Conservation (phyloP, 2,329 filamentous ascomycete genomes). For the Pezicula radicicola region DNA sequence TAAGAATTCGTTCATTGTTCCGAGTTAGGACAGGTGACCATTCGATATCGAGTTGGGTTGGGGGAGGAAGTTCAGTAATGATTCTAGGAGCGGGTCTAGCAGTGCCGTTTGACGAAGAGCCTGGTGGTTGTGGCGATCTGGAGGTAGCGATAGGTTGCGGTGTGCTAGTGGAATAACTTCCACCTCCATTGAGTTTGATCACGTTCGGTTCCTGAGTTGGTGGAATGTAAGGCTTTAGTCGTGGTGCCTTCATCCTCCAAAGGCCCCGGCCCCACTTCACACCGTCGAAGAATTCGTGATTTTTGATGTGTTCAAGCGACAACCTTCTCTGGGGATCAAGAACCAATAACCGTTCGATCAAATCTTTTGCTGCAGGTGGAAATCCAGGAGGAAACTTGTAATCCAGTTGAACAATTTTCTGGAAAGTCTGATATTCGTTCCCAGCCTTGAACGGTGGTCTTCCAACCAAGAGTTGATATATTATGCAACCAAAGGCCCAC, state of each 20-base stretch:
- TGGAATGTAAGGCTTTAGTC: conserved; percentile 79
- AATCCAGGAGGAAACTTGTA: conserved; percentile 93
- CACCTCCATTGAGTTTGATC: conserved; percentile 63
- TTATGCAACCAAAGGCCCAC: conserved; percentile 98
- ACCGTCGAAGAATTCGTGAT: conserved; percentile 91
- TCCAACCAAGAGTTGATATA: conserved; percentile 95
- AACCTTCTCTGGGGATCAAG: conserved; percentile 81
- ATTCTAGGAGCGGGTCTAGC: conserved; percentile 68
- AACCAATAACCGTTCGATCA: conserved; percentile 87
- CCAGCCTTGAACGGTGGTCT: conserved; percentile 93
- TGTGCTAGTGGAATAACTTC: conserved; percentile 24
- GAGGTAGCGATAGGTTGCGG: conserved; percentile 23
- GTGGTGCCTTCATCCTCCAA: conserved; percentile 88
- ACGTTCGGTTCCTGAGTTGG: conserved; percentile 69
- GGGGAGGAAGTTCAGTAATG: conserved; percentile 94
- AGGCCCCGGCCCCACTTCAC: conserved; percentile 78
- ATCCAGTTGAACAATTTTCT: conserved; percentile 93
- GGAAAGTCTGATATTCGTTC: conserved; percentile 96
- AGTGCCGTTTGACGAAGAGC: conserved; percentile 33
- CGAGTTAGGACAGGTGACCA: conserved; percentile 95
- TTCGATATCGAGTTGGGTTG: conserved; percentile 94
- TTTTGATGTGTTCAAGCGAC: conserved; percentile 94
- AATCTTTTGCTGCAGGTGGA: conserved; percentile 77
- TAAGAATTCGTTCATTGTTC: conserved; percentile 90
- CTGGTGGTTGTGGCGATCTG: conserved; percentile 30